Evolutionary conservation across 2,329 filamentous ascomycete genomes (phyloP).

Genomic region (Ophiostoma piceae): DNA sequence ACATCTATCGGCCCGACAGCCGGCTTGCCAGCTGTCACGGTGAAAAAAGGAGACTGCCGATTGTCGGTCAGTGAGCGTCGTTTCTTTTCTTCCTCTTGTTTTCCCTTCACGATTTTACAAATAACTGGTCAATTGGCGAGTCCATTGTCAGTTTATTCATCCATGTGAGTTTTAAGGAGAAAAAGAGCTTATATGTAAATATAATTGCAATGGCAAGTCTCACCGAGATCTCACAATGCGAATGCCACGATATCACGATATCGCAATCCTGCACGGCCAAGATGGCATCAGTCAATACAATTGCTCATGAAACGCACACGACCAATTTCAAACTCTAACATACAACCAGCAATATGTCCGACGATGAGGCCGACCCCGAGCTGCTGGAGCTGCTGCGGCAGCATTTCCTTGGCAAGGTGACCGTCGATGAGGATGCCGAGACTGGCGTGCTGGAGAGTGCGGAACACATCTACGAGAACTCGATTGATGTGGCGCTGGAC

Average conservation of each 20-base stretch:
- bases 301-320: not conserved
- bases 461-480: constrained; percentile 83
- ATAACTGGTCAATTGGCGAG: constrained; percentile 1
- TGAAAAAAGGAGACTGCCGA: not conserved
- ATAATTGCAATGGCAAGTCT: not conserved
- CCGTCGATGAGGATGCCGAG: constrained; percentile 57
- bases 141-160: not conserved
- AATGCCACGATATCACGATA: not conserved
- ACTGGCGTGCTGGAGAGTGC: constrained; percentile 78
- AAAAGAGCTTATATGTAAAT: not conserved
- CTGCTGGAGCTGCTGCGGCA: constrained; percentile 80
- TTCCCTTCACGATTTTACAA: not conserved
- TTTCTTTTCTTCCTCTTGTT: not conserved
- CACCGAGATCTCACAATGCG: not conserved
- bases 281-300: not conserved
- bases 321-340: not conserved
- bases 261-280: not conserved
- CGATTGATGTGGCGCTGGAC: constrained; percentile 86
- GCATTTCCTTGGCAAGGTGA: constrained; percentile 60
- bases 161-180: not conserved
- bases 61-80: not conserved
- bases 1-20: not conserved
- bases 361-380: constrained; percentile 86
- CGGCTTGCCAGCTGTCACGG: constrained; percentile 1
- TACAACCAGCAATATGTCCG: constrained; percentile 57